Conservation (phyloP, 1,139 yeast genomes). For the Yamadazyma oceani region DNA sequence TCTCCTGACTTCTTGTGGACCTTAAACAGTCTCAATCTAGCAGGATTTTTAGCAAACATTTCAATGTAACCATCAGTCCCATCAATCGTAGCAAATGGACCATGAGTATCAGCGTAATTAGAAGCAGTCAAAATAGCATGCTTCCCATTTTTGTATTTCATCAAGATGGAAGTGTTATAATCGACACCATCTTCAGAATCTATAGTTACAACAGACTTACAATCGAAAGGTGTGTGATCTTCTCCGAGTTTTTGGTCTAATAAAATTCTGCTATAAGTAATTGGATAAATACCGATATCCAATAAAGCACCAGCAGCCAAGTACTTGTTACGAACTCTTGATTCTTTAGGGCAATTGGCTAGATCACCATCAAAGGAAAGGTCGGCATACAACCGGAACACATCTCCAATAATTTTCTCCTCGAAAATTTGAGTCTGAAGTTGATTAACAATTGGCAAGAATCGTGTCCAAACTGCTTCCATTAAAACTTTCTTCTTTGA, state of each 20-base stretch:
- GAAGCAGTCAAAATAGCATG: constrained; percentile 39
- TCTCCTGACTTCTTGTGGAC: constrained; percentile 26
- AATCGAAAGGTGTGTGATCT: constrained; percentile 27
- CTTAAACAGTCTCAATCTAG: constrained; percentile 28
- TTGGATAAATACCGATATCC: constrained; percentile 59
- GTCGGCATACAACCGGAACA: constrained; percentile 9
- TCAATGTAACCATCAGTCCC: constrained; percentile 40
- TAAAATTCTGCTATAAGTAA: constrained; percentile 48
- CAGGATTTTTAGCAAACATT: constrained; percentile 37
- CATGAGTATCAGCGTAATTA: constrained; percentile 27
- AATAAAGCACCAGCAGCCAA: constrained; percentile 63
- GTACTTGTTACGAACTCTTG: constrained; percentile 40
- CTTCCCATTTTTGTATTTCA: constrained; percentile 34
- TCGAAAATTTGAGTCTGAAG: constrained; percentile 42
- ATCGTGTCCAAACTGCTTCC: constrained; percentile 71
- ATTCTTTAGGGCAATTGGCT: constrained; percentile 10
- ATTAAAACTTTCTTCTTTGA: constrained; percentile 48
- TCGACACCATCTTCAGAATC: constrained; percentile 35
- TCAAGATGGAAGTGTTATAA: constrained; percentile 33
- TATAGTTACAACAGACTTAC: constrained; percentile 32
- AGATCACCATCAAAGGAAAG: constrained; percentile 17
- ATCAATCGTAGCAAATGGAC: constrained; percentile 35
- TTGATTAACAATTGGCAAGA: constrained; percentile 49
- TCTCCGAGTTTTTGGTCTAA: constrained; percentile 34
- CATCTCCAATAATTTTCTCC: constrained; percentile 34